Conservation (phyloP, 2,329 filamentous ascomycete species). For the Aureobasidium pullulans region DNA sequence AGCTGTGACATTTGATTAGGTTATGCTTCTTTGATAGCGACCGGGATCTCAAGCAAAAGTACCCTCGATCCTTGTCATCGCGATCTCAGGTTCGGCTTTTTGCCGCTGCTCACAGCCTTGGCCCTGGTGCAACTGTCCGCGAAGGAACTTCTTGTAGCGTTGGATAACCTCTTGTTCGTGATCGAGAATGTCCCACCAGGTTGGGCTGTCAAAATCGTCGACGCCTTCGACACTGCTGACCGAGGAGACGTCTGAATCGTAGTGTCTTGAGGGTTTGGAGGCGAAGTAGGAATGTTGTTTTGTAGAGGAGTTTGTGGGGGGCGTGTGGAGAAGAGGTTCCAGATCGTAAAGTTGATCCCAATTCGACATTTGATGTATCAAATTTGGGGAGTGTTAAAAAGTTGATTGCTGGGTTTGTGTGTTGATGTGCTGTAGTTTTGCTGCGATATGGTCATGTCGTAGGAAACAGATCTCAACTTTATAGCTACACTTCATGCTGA, state of each 20-base stretch:
- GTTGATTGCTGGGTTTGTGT: background rate
- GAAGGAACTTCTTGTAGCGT: slow-evolving; percentile 4
- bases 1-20: background rate
- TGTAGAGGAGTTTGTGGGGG: background rate
- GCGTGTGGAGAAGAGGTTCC: background rate
- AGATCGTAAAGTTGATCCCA: slow-evolving; percentile 1
- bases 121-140: background rate
- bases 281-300: slow-evolving; percentile 1
- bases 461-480: background rate
- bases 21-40: background rate
- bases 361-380: background rate
- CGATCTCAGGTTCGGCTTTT: background rate
- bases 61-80: background rate
- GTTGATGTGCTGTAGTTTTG: background rate
- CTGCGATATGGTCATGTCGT: background rate
- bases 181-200: slow-evolving; percentile 4
- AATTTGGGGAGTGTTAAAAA: background rate
- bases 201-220: background rate
- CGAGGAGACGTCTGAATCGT: slow-evolving; percentile 6
- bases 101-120: background rate
- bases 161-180: background rate
- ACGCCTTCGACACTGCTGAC: background rate
- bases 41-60: background rate
- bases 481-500: background rate
- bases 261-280: background rate